Percentiles rank a stretch among this genome's conserved stretches.
Conservation (phyloP, 2,329 filamentous ascomycete species). For the Sporothrix protearum region DNA sequence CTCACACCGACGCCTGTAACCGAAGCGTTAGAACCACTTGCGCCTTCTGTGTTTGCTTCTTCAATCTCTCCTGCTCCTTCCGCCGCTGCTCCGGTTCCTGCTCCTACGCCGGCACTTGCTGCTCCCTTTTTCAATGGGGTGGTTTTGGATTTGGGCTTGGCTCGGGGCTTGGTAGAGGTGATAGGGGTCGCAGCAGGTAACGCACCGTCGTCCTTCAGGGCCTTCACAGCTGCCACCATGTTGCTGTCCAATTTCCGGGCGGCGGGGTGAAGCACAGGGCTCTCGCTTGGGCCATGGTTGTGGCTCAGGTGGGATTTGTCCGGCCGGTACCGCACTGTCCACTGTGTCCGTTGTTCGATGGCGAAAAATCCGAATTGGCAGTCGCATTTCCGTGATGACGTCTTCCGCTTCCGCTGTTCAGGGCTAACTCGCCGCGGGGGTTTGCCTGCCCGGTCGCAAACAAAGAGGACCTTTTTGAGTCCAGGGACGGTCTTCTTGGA, state of each 20-base stretch:
- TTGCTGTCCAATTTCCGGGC: conserved; percentile 64
- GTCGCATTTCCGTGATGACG: conserved; percentile 65
- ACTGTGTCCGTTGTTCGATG: conserved; percentile 63
- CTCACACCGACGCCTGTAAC: conserved; percentile 58
- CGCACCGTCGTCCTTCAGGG: conserved; percentile 63
- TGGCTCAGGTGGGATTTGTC: conserved; percentile 56
- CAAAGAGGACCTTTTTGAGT: conserved; percentile 64
- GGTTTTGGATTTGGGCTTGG: conserved; percentile 23
- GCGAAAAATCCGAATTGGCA: conserved; percentile 69
- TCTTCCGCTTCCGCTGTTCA: conserved; percentile 62
- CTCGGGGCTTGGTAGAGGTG: conserved; percentile 16
- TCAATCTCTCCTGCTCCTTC: not conserved
- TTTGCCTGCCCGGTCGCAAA: conserved; percentile 63
- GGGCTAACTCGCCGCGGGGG: conserved; percentile 60
- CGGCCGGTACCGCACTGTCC: conserved; percentile 63
- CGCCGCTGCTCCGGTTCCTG: conserved; percentile 7
- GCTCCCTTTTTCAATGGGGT: conserved; percentile 9
- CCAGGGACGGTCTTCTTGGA: conserved; percentile 66
- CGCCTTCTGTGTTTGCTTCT: conserved; percentile 10
- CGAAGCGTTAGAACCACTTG: conserved; percentile 27
- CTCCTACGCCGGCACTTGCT: conserved; percentile 11
- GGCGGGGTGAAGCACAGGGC: conserved; percentile 62
- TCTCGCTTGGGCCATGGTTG: conserved; percentile 64
- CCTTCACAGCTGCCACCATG: conserved; percentile 64
- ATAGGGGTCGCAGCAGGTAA: conserved; percentile 27